Conservation (phyloP, 192 early-diverging fungal species). For the Backusella circina region DNA sequence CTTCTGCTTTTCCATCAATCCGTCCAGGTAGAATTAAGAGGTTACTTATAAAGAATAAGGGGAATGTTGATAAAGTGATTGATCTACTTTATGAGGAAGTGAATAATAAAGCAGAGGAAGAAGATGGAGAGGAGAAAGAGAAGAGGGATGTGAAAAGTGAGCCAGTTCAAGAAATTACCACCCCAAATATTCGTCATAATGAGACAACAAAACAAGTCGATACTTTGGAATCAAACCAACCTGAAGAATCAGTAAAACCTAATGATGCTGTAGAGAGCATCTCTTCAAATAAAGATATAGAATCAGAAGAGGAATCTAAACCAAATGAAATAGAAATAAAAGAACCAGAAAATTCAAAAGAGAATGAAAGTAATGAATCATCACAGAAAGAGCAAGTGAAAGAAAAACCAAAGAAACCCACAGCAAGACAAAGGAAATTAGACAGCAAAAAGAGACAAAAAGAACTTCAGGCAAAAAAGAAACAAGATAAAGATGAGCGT, state of each 20-base stretch:
- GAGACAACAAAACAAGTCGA: not conserved
- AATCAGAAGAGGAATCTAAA: not conserved
- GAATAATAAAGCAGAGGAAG: not conserved
- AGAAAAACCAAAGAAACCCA: slow-evolving; percentile 9
- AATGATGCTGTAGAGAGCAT: not conserved
- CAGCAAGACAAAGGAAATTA: slow-evolving; percentile 10
- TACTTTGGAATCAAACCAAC: not conserved
- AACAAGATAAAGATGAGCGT: not conserved
- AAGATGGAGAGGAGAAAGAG: not conserved
- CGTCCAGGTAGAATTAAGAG: slow-evolving; percentile 45
- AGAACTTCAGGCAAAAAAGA: slow-evolving; percentile 10
- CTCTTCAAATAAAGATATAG: not conserved
- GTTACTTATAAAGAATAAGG: slow-evolving; percentile 41
- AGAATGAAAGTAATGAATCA: not conserved
- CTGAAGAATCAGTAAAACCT: not conserved
- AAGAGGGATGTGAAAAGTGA: not conserved
- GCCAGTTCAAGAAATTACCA: not conserved
- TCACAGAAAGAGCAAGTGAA: not conserved
- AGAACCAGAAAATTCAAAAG: not conserved
- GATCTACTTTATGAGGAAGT: slow-evolving; percentile 42
- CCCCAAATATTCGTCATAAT: not conserved
- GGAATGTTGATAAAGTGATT: slow-evolving; percentile 49
- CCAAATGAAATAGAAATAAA: not conserved
- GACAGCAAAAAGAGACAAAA: slow-evolving; percentile 22
- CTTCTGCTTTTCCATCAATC: slow-evolving; percentile 48